Conservation (phyloP, 2,329 filamentous ascomycete species). For the Talaromyces sp. region DNA sequence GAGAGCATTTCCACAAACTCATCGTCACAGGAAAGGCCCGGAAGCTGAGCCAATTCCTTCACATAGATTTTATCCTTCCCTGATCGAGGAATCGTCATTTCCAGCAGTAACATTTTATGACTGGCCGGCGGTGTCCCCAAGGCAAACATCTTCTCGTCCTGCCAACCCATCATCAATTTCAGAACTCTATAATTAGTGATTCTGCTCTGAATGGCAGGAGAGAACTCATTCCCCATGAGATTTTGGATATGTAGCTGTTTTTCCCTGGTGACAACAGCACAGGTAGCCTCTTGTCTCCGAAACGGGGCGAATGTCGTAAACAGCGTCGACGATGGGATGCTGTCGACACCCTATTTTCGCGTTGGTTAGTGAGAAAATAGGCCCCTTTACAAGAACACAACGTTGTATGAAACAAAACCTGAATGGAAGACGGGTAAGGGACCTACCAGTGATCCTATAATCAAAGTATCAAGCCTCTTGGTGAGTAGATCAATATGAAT, state of each 20-base stretch:
- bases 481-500: constrained; percentile 1
- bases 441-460: constrained; percentile 2
- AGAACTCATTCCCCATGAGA: constrained; percentile 5
- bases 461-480: not conserved
- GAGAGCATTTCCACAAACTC: constrained; percentile 7
- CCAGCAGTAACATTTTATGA: constrained; percentile 18
- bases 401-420: no score
- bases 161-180: constrained; percentile 17
- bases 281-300: constrained; percentile 13
- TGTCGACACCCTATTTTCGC: constrained; percentile 3
- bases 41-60: constrained; percentile 1
- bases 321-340: constrained; percentile 18
- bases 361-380: not conserved
- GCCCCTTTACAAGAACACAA: not conserved
- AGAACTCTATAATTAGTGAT: constrained; percentile 24
- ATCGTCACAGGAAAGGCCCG: constrained; percentile 9
- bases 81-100: constrained; percentile 14
- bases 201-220: constrained; percentile 12
- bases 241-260: constrained; percentile 20
- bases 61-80: constrained; percentile 4
- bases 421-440: not conserved
- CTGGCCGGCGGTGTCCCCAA: constrained; percentile 17
- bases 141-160: constrained; percentile 19
- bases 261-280: constrained; percentile 22
- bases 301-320: constrained; percentile 26